These are phyloP conservation scores for Aureobasidium musti DNA, from an alignment of 2,329 filamentous ascomycete genomes.

Conservation along the genomic window DNA sequence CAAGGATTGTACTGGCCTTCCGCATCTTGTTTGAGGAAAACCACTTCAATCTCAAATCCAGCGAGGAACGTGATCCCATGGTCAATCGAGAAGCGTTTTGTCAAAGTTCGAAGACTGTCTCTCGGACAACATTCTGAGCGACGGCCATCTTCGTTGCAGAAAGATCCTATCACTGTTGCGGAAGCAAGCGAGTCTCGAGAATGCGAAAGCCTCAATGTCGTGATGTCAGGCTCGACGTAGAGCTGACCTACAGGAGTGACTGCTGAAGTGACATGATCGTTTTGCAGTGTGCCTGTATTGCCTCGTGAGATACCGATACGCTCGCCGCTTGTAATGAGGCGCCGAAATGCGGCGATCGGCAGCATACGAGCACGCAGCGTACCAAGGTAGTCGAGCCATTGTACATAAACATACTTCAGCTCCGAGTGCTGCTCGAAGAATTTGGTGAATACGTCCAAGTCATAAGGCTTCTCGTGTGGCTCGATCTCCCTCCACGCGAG, in stretches of 20 bases:
- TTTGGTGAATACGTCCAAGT: slow-evolving; percentile 25
- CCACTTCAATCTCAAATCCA: slow-evolving; percentile 81
- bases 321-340: slow-evolving; percentile 41
- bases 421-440: slow-evolving; percentile 56
- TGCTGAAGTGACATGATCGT: slow-evolving; percentile 60
- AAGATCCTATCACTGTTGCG: slow-evolving; percentile 67
- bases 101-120: slow-evolving; percentile 47
- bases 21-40: slow-evolving; percentile 60
- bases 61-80: slow-evolving; percentile 62
- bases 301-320: slow-evolving; percentile 65
- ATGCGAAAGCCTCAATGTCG: slow-evolving; percentile 58
- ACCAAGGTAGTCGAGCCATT: slow-evolving; percentile 78
- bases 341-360: slow-evolving; percentile 55
- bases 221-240: slow-evolving; percentile 65
- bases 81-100: slow-evolving; percentile 55
- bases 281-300: slow-evolving; percentile 66
- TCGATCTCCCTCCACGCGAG: background rate
- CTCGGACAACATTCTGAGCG: slow-evolving; percentile 63
- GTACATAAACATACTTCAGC: slow-evolving; percentile 69
- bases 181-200: slow-evolving; percentile 53
- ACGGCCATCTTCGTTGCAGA: slow-evolving; percentile 59
- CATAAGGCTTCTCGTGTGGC: slow-evolving; percentile 3
- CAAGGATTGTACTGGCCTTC: slow-evolving; percentile 46
- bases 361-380: slow-evolving; percentile 67
- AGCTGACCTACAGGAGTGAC: slow-evolving; percentile 65